Evolutionary conservation across 2,329 filamentous ascomycete species (phyloP).

Genomic region (Botrytis pseudocinerea): DNA sequence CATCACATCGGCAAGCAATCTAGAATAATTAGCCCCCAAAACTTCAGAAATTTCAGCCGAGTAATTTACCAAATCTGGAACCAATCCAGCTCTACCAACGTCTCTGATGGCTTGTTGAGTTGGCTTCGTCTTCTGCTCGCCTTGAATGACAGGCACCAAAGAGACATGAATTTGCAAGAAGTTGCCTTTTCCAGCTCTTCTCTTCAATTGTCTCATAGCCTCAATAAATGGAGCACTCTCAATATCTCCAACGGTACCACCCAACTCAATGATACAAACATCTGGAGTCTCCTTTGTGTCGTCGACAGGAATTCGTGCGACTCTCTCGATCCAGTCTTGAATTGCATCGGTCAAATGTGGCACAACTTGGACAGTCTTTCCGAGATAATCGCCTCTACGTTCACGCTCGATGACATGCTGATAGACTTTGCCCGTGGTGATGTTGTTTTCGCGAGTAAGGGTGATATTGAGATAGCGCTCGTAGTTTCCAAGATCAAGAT

Average conservation of each 20-base stretch:
- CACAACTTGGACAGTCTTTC: conserved; percentile 86
- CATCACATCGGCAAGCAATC: conserved; percentile 92
- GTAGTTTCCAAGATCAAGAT: conserved; percentile 75
- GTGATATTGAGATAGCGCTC: conserved; percentile 80
- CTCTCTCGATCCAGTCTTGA: conserved; percentile 87
- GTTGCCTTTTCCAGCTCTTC: conserved; percentile 72
- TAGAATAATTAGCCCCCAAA: conserved; percentile 40
- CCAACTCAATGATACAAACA: conserved; percentile 80
- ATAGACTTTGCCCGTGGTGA: conserved; percentile 97
- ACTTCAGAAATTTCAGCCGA: not conserved
- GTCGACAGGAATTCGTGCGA: conserved; percentile 83
- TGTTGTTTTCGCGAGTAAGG: conserved; percentile 85
- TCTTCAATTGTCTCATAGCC: conserved; percentile 76
- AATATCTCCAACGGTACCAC: conserved; percentile 76
- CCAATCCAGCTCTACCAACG: conserved; percentile 44
- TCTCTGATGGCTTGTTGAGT: conserved; percentile 88
- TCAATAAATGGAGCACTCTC: conserved; percentile 88
- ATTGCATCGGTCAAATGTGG: conserved; percentile 91
- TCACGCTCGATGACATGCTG: conserved; percentile 78
- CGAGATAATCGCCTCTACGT: conserved; percentile 67
- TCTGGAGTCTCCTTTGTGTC: conserved; percentile 81
- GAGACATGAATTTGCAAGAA: conserved; percentile 89
- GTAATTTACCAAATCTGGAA: conserved; percentile 61
- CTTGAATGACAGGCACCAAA: conserved; percentile 68
- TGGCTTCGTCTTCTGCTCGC: conserved; percentile 94